Base-by-base conservation (phyloP, 2,329 filamentous ascomycete species). In the Botrytis squamosa region DNA sequence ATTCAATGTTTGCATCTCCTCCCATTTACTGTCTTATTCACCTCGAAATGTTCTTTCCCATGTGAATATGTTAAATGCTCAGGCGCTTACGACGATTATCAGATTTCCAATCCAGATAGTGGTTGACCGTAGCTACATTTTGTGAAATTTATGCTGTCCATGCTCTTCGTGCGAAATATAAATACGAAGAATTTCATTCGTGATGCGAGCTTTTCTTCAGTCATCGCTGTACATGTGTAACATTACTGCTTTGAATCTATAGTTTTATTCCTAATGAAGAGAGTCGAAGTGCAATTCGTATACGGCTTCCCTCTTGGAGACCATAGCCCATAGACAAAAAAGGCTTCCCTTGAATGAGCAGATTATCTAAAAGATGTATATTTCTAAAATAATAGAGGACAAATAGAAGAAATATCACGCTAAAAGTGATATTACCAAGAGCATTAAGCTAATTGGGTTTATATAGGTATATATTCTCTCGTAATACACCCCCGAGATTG, bases 61-160 rank as follows among this genome's bases (percentile, higher is more conserved):
- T 29, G 12, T 55, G 14, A 8, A 55, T 4, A 55, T n/a, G 2
- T n/a, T 1, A 14, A 29, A 18, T 55, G 0, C 14, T 9, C n/a
- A 55, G 1, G 52, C n/a, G 14, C 4, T 7, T 55, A 7, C 8
- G 0, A 55, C 1, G 0, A 8, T 18, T 0, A 29, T 55, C 6
- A 29, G 3, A 18, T 29, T 55, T 18, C 9, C 3, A 16, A 29
- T 16, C 14, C 6, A 55, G n/a, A 55, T 29, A 6, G 18, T 29
- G n/a, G 12, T 12, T 55, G 52, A 8, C n/a, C 18, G 9, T 52
- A 29, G n/a, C n/a, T 55, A 29, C 12, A 55, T 55, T 29, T 8
- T 8, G 14, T 16, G 14, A 55, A 12, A 55, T 18, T 33, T 33
- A 33, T 33, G 33, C 33, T 33, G 33, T 33, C 33, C 33, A 33